Evolutionary conservation across 352 stramenopile species (phyloP), one percentile per base, ranked within the genome.

Genomic region (Plasmopara halstedii): DNA sequence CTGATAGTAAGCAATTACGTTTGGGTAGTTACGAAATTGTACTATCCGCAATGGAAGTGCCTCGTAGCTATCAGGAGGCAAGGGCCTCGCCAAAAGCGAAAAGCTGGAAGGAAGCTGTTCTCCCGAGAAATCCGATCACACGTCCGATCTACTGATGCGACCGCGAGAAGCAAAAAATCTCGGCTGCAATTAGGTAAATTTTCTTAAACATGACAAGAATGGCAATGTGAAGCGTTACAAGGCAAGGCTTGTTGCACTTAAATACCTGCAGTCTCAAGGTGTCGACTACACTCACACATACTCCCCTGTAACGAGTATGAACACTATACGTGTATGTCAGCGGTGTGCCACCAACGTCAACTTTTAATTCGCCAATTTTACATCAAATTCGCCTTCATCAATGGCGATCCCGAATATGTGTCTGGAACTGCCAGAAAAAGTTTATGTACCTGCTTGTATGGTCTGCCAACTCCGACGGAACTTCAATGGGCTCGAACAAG

Each of bases 401-500:
- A 73, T 33, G 65, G 61, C 6, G 45, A 64, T 8, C 21, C 67
- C 0, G 27, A 63, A 2, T 52, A 70, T 64, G 2, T 62, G 50
- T 36, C 65, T 67, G 49, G 35, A 31, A 3, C 21, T 36, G 2
- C 53, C 62, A 2, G 2, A 45, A 10, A 58, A 43, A 23, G 37
- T 70, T 4, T 23, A 51, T 7, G 47, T 37, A 11, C 5, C 9
- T 4, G 18, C 46, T 10, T 43, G 31, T 2, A 53, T 56, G 52
- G 61, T 72, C 2, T 73, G 57, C 17, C 2, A 13, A 4, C 41
- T 72, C 15, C 45, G 22, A 10, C 41, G 41, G 19, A 62, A 46
- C 19, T 17, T 78, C 0, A 70, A 78, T 29, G 67, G 53, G 7
- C 34, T 74, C 0, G 71, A 74, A 10, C 53, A 79, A 49, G 53